Percentiles rank a stretch among this genome's conserved stretches.
Evolutionary conservation across 345 rosid genomes (phyloP).

Genomic region (Moricandia moricandioides): DNA sequence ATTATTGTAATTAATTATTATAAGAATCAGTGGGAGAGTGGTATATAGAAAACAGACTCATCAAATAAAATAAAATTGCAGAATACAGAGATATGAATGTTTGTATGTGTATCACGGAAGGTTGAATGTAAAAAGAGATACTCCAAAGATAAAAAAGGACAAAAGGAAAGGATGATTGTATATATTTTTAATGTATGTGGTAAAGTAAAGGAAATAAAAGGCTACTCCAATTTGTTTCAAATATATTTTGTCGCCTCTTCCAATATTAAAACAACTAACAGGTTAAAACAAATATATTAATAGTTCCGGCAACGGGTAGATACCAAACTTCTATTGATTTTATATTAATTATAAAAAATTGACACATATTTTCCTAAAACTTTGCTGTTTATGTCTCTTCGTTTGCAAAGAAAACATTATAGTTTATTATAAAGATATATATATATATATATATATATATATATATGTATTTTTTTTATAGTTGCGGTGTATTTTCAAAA

Average conservation of each 20-base stretch:
- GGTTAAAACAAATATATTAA: neutral
- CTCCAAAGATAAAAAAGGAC: constrained; percentile 33
- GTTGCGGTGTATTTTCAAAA: too few species aligned
- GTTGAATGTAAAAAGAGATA: constrained; percentile 30
- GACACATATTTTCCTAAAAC: neutral
- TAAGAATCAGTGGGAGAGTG: too few species aligned
- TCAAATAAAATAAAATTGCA: too few species aligned
- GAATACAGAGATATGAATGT: neutral
- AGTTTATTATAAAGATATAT: neutral
- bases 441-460: too few species aligned
- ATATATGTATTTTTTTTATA: too few species aligned
- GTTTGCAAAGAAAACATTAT: neutral
- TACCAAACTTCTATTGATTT: neutral
- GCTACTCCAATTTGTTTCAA: constrained; percentile 2
- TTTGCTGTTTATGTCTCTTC: neutral
- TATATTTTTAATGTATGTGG: constrained; percentile 28
- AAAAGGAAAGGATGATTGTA: constrained; percentile 38
- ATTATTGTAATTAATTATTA: too few species aligned
- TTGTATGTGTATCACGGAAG: constrained; percentile 17
- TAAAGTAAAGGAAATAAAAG: constrained; percentile 21
- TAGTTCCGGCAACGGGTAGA: neutral
- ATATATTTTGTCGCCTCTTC: constrained; percentile 22
- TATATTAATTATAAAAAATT: neutral
- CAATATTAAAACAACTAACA: constrained; percentile 12
- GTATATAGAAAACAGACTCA: too few species aligned